Evolutionary conservation across 2,329 filamentous ascomycete genomes (phyloP), one percentile per base, ranked within the genome.

Genomic region (Coniochaeta pulveracea): DNA sequence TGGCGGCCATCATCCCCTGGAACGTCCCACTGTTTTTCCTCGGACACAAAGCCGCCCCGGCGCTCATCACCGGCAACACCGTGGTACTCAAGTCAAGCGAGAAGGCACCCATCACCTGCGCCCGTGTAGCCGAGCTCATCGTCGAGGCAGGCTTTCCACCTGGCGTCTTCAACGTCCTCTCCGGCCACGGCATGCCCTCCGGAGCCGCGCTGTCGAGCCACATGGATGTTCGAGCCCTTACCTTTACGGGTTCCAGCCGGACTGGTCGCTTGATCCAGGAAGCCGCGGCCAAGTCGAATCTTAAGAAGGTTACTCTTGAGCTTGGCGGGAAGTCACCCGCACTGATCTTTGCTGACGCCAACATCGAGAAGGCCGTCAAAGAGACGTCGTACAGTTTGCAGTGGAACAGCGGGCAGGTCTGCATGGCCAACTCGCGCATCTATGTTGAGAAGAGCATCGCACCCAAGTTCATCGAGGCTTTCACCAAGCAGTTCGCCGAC

Each of bases 231-330:
- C 73, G 81, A 43, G 84, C 80, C 47, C 63, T 89, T 32, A 76
- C 77, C 1, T 91, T 91, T 44, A 89, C 84, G 0, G 84, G 84
- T 18, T 81, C 75, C 7, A 80, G 76, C 2, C 64, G 63, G 3
- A 85, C 81, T 0, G 84, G 79, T 2, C 71, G 74, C 36, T 63
- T 76, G 34, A 83, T 89, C 34, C 82, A 85, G 69, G 80, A 80
- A 47, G 68, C 73, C 48, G 80, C 82, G 0, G 67, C 76, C 4
- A 60, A 67, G 2, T 81, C 66, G 5, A 72, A 71, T 40, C 51
- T 76, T 45, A 80, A 80, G 57, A 76, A 76, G 45, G 66, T 80
- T 8, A 72, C 71, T 3, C 62, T 80, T 12, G 76, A 80, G 52
- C 69, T 77, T 1, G 78, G 77, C n/a, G 78, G 78, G 29, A 82